These are phyloP conservation scores for Boletus tomentosulus DNA, from an alignment of 768 basidiomycete species.

Conservation along the genomic window DNA sequence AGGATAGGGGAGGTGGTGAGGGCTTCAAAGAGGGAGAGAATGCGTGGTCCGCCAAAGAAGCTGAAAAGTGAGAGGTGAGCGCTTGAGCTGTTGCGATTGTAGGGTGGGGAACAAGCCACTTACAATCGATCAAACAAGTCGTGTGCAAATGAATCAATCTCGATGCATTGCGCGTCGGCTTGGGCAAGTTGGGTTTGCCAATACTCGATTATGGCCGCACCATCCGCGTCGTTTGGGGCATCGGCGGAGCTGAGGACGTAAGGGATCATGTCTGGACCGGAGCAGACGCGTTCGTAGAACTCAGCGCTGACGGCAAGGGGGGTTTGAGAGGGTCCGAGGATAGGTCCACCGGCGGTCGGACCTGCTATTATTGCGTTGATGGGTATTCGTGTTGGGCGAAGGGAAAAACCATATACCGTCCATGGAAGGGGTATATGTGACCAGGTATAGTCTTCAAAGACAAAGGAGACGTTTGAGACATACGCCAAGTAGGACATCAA, in stretches of 20 bases:
- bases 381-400: slow-evolving; percentile 50
- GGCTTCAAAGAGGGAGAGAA: slow-evolving; percentile 41
- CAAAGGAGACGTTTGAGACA: slow-evolving; percentile 47
- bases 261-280: slow-evolving; percentile 27
- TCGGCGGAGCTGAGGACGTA: slow-evolving; percentile 34
- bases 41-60: slow-evolving; percentile 41
- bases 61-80: slow-evolving; percentile 21
- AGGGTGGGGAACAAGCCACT: slow-evolving; percentile 9
- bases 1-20: slow-evolving; percentile 48
- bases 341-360: slow-evolving; percentile 48
- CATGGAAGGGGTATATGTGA: slow-evolving; percentile 51
- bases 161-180: slow-evolving; percentile 40
- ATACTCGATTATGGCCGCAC: slow-evolving; percentile 43
- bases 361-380: slow-evolving; percentile 57
- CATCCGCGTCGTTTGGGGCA: slow-evolving; percentile 37
- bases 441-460: slow-evolving; percentile 64
- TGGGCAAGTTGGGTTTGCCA: slow-evolving; percentile 42
- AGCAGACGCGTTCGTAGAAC: slow-evolving; percentile 49
- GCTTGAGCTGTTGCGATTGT: background rate
- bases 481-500: slow-evolving; percentile 52
- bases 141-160: slow-evolving; percentile 38
- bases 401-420: slow-evolving; percentile 49
- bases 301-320: slow-evolving; percentile 43
- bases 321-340: slow-evolving; percentile 18
- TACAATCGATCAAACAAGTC: slow-evolving; percentile 48